Conservation (phyloP, 805 yeast species). For the fission yeast (Schizosaccharomyces pombe) region ASM294v3 CU329670.1:373501-374000, state of each 20-base stretch:
- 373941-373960: background rate
- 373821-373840: background rate
- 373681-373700: constrained; percentile 22
- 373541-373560: background rate
- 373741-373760: constrained; percentile 16
- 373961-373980: background rate
- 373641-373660: constrained; percentile 29
- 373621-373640: constrained; percentile 25
- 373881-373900: background rate
- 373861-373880: background rate
- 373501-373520: background rate
- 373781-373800: background rate
- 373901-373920: background rate
- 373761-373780: background rate
- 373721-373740: constrained; percentile 28
- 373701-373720: constrained; percentile 32
- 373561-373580: constrained; percentile 26
- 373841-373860: background rate
- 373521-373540: constrained; percentile 1
- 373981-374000: no score
- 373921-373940: background rate
- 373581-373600: constrained; percentile 25
- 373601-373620: constrained; percentile 25
- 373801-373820: background rate
- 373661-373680: constrained; percentile 32